A percentile compares a stretch with the other conserved stretches of the same genome.
Evolutionary conservation across 2,329 filamentous ascomycete genomes (phyloP).

Genomic region (Colletotrichum aenigma): DNA sequence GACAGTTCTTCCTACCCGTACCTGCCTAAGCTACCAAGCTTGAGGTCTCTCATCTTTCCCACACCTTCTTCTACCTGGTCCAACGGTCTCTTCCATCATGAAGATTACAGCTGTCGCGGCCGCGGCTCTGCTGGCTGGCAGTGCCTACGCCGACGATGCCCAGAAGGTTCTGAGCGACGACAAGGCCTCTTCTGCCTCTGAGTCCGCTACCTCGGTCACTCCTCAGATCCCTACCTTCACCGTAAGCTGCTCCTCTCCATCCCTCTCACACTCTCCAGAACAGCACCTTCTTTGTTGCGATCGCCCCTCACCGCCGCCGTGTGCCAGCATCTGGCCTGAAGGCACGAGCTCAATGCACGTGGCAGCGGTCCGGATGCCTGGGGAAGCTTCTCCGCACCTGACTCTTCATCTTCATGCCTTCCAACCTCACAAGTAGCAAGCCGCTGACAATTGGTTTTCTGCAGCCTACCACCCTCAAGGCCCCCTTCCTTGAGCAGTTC

Average conservation of each 20-base stretch:
- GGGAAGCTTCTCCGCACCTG: background rate
- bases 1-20: conserved; percentile 3
- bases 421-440: background rate
- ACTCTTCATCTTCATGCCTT: background rate
- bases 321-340: background rate
- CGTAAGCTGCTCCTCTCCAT: conserved; percentile 60
- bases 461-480: conserved; percentile 87
- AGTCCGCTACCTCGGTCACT: conserved; percentile 60
- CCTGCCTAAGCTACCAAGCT: conserved; percentile 11
- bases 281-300: background rate
- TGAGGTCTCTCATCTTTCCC: background rate
- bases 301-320: background rate
- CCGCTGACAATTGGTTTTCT: background rate
- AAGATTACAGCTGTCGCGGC: conserved; percentile 83
- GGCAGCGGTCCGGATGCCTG: conserved; percentile 9
- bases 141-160: conserved; percentile 71
- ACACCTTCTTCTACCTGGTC: background rate
- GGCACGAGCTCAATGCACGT: conserved; percentile 5
- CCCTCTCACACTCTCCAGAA: background rate
- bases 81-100: conserved; percentile 59
- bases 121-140: conserved; percentile 73
- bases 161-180: conserved; percentile 59
- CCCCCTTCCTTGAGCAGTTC: conserved; percentile 97
- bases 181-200: conserved; percentile 42
- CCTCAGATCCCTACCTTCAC: conserved; percentile 83